Percentiles rank a stretch among this genome's conserved stretches.
phyloP scores from a whole-genome alignment of 257 asterid species.

The Solanum appendiculatum region DNA sequence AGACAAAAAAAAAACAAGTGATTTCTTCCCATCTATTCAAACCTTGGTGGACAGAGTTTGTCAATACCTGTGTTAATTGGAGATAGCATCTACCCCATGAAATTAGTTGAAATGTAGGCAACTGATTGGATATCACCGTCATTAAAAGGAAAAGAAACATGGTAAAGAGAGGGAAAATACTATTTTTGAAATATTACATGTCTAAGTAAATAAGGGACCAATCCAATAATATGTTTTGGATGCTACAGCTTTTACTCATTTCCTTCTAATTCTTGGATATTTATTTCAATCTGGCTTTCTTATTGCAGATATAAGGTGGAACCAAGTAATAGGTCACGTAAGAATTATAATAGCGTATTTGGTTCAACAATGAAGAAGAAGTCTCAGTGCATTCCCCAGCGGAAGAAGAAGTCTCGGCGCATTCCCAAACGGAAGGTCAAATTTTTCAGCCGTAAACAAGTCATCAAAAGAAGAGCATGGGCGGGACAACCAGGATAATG shows the following conservation, averaged over 20 bases:
- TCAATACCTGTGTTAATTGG: too few species aligned
- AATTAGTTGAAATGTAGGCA: too few species aligned
- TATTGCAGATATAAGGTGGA: conserved; percentile 66
- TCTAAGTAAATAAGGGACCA: too few species aligned
- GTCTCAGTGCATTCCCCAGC: conserved; percentile 29
- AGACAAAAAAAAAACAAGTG: too few species aligned
- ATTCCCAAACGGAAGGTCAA: too few species aligned
- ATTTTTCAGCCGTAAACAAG: conserved; percentile 25
- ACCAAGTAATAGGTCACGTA: conserved; percentile 40
- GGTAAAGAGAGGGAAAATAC: too few species aligned
- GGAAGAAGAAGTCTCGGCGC: background rate
- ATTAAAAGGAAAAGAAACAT: background rate
- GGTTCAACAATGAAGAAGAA: conserved; percentile 41
- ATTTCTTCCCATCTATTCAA: too few species aligned
- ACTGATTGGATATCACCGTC: too few species aligned
- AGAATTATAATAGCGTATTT: conserved; percentile 41
- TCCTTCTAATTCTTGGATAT: background rate
- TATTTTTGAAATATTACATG: too few species aligned
- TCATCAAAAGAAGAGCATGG: conserved; percentile 59
- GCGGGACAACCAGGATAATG: conserved; percentile 73
- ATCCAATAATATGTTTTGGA: too few species aligned
- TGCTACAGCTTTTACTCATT: background rate
- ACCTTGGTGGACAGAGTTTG: too few species aligned
- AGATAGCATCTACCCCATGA: too few species aligned
- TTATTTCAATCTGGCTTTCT: background rate